Evolutionary conservation across 2,329 filamentous ascomycete species (phyloP).

Genomic region (Pseudocercospora ulei): DNA sequence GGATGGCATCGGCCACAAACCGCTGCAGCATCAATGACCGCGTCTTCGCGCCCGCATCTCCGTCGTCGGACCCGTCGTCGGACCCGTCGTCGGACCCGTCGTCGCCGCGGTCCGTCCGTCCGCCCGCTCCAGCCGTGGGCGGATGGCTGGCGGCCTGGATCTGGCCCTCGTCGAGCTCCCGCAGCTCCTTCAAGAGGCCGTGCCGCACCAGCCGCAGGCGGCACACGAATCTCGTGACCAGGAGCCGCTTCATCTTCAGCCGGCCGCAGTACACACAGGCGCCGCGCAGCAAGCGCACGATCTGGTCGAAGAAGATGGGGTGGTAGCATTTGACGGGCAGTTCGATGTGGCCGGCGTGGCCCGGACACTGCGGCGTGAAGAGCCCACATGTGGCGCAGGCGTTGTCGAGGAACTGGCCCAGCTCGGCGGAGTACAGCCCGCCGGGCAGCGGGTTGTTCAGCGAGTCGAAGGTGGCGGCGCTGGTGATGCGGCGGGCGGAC

Average conservation of each 20-base stretch:
- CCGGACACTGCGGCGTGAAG: slow-evolving; percentile 66
- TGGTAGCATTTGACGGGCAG: slow-evolving; percentile 90
- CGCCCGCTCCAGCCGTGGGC: slow-evolving; percentile 11
- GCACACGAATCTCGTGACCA: slow-evolving; percentile 70
- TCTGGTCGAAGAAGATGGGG: slow-evolving; percentile 90
- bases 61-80: slow-evolving; percentile 49
- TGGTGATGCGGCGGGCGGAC: slow-evolving; percentile 89
- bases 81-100: slow-evolving; percentile 44
- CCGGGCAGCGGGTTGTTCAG: slow-evolving; percentile 81
- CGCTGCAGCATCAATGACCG: slow-evolving; percentile 50
- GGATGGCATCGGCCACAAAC: slow-evolving; percentile 66
- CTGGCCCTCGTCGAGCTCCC: slow-evolving; percentile 42
- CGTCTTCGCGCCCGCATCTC: slow-evolving; percentile 50
- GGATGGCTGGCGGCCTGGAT: slow-evolving; percentile 17
- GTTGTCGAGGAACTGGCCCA: slow-evolving; percentile 81
- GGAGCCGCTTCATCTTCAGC: slow-evolving; percentile 66
- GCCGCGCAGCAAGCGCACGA: slow-evolving; percentile 71
- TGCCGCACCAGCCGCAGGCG: slow-evolving; percentile 78
- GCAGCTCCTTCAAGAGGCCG: slow-evolving; percentile 63
- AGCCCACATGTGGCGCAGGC: slow-evolving; percentile 86
- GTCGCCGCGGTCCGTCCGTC: slow-evolving; percentile 5
- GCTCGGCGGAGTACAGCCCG: slow-evolving; percentile 81
- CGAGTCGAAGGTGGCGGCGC: slow-evolving; percentile 86
- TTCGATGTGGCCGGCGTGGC: slow-evolving; percentile 90
- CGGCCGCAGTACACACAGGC: slow-evolving; percentile 87